Percentiles rank a stretch among this genome's conserved stretches.
Evolutionary conservation across 2,329 filamentous ascomycete species (phyloP).

Genomic region (Botryotinia narcissicola): DNA sequence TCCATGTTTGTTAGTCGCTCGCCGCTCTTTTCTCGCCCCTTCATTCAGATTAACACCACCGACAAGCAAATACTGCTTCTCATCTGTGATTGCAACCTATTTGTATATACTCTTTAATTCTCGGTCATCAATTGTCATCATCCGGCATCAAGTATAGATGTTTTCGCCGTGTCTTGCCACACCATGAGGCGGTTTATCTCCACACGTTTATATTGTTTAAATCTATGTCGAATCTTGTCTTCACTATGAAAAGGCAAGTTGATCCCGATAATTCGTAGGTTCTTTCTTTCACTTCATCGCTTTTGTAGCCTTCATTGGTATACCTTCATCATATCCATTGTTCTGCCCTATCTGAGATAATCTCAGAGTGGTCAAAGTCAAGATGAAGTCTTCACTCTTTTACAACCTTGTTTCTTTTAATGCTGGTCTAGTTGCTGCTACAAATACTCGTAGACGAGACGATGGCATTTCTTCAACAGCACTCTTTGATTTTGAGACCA

Average conservation of each 20-base stretch:
- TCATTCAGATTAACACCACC: neutral
- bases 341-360: neutral
- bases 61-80: neutral
- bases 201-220: neutral
- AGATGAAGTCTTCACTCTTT: conserved; percentile 8
- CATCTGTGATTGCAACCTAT: neutral
- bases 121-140: neutral
- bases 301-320: neutral
- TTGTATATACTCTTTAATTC: neutral
- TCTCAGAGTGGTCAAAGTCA: neutral
- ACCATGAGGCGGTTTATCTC: neutral
- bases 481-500: conserved; percentile 8
- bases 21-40: neutral
- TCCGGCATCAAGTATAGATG: neutral
- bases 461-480: neutral
- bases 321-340: neutral
- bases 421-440: neutral
- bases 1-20: neutral
- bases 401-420: neutral
- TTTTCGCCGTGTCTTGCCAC: neutral
- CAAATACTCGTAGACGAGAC: neutral
- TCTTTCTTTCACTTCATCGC: neutral
- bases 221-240: neutral
- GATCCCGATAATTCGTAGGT: neutral
- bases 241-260: conserved; percentile 1